These are phyloP conservation scores for Candida nemodendra DNA, from an alignment of 805 yeast genomes.

Conservation along the genomic window DNA sequence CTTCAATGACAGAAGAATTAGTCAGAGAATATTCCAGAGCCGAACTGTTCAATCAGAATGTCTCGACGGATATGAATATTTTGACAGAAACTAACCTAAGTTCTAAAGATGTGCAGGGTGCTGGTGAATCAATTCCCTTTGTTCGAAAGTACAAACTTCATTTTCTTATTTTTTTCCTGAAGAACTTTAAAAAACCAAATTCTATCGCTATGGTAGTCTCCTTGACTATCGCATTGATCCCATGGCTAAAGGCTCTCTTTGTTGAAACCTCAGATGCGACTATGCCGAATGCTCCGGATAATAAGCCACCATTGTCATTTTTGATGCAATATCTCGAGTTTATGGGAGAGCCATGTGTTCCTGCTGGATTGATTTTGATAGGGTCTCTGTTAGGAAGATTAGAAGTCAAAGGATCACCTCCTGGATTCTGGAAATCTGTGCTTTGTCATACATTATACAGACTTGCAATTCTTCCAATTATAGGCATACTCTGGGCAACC, in stretches of 20 bases:
- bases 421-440: constrained; percentile 59
- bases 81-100: constrained; percentile 35
- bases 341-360: constrained; percentile 53
- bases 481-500: constrained; percentile 50
- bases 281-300: constrained; percentile 45
- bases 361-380: constrained; percentile 49
- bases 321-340: constrained; percentile 48
- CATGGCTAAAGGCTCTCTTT: constrained; percentile 51
- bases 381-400: constrained; percentile 56
- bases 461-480: constrained; percentile 47
- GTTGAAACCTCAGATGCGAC: constrained; percentile 31
- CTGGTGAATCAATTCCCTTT: constrained; percentile 27
- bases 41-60: constrained; percentile 33
- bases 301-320: constrained; percentile 53
- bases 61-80: constrained; percentile 29
- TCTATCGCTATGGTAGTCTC: constrained; percentile 47
- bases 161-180: constrained; percentile 33
- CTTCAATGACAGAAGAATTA: constrained; percentile 29
- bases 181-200: constrained; percentile 49
- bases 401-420: constrained; percentile 43
- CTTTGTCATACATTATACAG: constrained; percentile 41
- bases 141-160: constrained; percentile 30
- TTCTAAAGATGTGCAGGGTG: constrained; percentile 22
- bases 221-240: constrained; percentile 50
- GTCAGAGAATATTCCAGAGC: constrained; percentile 35